Evolutionary conservation across 192 early-diverging fungal genomes (phyloP), one percentile per base, ranked within the genome.

Genomic region (Coemansia sp.): DNA sequence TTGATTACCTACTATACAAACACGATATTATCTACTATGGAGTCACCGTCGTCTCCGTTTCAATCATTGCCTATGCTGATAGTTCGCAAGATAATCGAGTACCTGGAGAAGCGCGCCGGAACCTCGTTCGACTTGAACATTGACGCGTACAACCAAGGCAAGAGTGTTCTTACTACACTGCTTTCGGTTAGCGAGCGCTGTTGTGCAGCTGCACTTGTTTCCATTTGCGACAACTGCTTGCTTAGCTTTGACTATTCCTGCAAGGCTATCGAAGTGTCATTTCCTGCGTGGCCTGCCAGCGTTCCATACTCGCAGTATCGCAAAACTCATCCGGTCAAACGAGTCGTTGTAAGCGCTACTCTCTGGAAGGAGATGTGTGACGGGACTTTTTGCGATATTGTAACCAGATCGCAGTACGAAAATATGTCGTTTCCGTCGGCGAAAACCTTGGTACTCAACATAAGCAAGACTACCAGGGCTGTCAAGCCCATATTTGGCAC

Each of bases 171-270:
- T 17, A 31, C 55, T 58, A 31, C 55, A 7, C 55, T 58, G 15
- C 15, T 58, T n/a, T 58, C 27, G 14, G 55, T 58, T 17, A 58
- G 55, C 55, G 55, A 58, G 29, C 55, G 55, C 29, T 58, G 55
- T 31, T 58, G 55, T 7, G 31, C 29, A 11, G 29, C 55, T 15
- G 55, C 29, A 58, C 53, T 57, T 14, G 29, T 29, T 29, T 57
- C 53, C 29, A 57, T 57, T 31, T 57, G 53, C 53, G 27, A 57
- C 53, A 57, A 32, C 53, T 57, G 53, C 29, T 5, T 57, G 53
- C 15, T 57, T 29, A 57, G 53, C 12, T 57, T 57, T 57, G 53
- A 32, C 15, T 57, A 57, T 31, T 5, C 53, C 19, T 31, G 14
- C 29, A 57, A 57, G 53, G 23, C 53, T 11, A 15, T 57, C 5